phyloP scores from a whole-genome alignment of 2,329 filamentous ascomycete species.

The Dactylellina parvicollis region DNA sequence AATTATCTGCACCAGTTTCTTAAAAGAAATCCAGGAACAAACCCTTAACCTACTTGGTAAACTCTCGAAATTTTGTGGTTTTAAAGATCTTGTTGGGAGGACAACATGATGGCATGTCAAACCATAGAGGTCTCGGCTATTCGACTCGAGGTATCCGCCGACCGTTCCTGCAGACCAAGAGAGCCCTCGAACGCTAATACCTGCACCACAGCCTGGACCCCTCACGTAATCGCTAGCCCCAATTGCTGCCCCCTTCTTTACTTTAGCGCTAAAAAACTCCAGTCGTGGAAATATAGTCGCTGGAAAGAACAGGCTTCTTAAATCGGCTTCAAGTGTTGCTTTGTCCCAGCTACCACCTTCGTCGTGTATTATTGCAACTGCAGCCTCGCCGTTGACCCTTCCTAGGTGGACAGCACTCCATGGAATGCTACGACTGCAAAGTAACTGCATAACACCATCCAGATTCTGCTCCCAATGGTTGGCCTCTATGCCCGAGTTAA shows the following conservation, averaged over 20 bases:
- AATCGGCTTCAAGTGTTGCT: too few relatives aligned
- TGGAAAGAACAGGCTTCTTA: not conserved
- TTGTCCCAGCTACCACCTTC: too few relatives aligned
- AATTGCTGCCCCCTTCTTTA: conserved; percentile 8
- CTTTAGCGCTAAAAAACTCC: not conserved
- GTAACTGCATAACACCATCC: too few relatives aligned
- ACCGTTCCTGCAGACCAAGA: conserved; percentile 30
- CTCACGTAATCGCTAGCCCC: not conserved
- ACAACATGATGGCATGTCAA: conserved; percentile 22
- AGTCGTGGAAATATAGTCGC: not conserved
- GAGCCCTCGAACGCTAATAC: conserved; percentile 16
- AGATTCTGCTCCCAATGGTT: too few relatives aligned
- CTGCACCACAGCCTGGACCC: not conserved
- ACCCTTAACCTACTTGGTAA: not conserved
- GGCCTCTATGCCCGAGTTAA: too few relatives aligned
- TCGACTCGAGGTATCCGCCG: conserved; percentile 12
- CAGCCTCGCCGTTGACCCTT: too few relatives aligned
- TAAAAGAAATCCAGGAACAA: not conserved
- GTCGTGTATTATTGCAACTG: too few relatives aligned
- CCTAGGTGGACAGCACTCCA: too few relatives aligned
- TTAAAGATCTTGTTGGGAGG: not conserved
- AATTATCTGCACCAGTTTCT: not conserved
- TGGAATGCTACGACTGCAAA: too few relatives aligned
- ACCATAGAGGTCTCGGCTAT: not conserved
- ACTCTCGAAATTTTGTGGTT: not conserved